These are phyloP conservation scores for Chenopodium album DNA, from an alignment of 148 eudicot species.

Conservation along the genomic window DNA sequence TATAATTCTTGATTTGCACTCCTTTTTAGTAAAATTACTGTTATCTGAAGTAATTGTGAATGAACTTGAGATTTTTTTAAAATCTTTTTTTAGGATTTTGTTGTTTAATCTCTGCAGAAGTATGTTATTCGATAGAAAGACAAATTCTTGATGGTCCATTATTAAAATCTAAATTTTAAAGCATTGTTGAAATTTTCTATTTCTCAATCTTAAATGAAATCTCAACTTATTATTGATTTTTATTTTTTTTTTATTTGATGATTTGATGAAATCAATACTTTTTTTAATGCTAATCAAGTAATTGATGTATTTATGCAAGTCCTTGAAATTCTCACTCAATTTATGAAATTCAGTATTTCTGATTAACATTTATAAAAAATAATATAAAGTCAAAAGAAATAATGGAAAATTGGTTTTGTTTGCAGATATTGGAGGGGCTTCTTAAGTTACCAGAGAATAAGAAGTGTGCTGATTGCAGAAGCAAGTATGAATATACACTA, in stretches of 20 bases:
- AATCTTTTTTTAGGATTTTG: no score
- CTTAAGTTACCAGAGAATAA: conserved; percentile 69
- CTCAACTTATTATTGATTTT: no score
- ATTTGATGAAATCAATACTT: no score
- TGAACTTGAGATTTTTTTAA: neutral
- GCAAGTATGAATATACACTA: conserved; percentile 42
- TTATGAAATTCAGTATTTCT: no score
- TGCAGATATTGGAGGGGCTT: conserved; percentile 73
- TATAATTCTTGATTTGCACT: neutral
- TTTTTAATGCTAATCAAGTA: no score
- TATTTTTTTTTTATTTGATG: neutral
- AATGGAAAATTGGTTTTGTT: neutral
- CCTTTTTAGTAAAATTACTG: no score
- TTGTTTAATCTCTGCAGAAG: no score
- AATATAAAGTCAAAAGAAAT: neutral
- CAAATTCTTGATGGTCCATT: neutral
- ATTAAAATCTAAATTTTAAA: no score
- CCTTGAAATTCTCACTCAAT: no score
- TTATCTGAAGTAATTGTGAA: neutral
- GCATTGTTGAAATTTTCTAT: no score
- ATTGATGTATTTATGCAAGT: neutral
- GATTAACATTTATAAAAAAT: neutral
- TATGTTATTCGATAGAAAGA: neutral
- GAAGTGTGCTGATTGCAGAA: conserved; percentile 83
- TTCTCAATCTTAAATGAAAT: no score